A percentile compares a stretch with the other conserved stretches of the same genome.
Evolutionary conservation across 192 early-diverging fungal species (phyloP).

Genomic region (Coemansia sp.): DNA sequence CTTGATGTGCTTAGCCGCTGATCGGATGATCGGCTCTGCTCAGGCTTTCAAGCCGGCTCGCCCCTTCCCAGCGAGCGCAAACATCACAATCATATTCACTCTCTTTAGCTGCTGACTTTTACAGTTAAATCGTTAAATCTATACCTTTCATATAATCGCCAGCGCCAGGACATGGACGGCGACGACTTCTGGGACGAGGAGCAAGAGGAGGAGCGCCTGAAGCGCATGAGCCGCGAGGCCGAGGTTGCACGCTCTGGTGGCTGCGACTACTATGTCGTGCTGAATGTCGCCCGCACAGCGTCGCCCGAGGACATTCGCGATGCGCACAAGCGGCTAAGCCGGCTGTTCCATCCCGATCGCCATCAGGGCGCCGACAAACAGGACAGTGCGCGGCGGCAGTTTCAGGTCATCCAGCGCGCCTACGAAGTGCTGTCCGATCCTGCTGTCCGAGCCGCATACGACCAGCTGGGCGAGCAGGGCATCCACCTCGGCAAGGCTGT

Average conservation of each 20-base stretch:
- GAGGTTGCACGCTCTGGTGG: background rate
- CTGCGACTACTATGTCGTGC: conserved; percentile 60
- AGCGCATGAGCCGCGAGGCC: conserved; percentile 23
- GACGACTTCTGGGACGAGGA: conserved; percentile 21
- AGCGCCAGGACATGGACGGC: conserved; percentile 8
- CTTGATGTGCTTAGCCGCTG: background rate
- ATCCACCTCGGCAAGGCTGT: conserved; percentile 59
- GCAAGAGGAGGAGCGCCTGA: conserved; percentile 28
- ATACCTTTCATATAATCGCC: background rate
- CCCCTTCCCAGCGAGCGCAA: too few species aligned
- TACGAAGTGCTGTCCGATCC: conserved; percentile 82
- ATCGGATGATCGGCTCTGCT: background rate
- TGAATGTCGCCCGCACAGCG: conserved; percentile 65
- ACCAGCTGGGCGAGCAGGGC: conserved; percentile 90
- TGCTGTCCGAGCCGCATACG: conserved; percentile 78
- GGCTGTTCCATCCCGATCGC: conserved; percentile 77
- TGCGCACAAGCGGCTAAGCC: conserved; percentile 67
- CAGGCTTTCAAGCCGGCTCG: background rate
- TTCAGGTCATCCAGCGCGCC: conserved; percentile 71
- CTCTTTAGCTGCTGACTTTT: background rate
- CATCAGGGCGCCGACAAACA: conserved; percentile 58
- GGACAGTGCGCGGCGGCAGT: conserved; percentile 66
- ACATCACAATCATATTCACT: too few species aligned
- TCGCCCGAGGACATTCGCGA: conserved; percentile 60
- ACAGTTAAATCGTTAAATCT: background rate